phyloP scores from a whole-genome alignment of 257 asterid species.

The Gentiana dahurica region DNA sequence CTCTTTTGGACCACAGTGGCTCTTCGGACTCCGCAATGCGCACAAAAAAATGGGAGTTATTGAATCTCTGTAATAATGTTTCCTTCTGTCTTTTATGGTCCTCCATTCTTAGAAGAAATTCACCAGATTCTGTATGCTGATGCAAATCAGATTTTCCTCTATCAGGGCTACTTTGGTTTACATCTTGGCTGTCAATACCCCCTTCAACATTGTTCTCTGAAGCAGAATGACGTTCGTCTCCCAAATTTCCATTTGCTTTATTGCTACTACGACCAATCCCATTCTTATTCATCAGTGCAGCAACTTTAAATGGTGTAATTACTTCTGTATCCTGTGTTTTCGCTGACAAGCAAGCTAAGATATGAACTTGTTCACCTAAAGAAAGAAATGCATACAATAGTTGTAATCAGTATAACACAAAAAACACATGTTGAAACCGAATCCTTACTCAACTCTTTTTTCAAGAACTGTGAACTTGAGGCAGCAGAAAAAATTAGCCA shows the following conservation, averaged over 20 bases:
- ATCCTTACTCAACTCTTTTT: constrained; percentile 5
- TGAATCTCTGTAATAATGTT: constrained; percentile 52
- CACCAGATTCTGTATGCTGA: constrained; percentile 54
- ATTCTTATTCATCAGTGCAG: constrained; percentile 79
- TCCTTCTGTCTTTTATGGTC: constrained; percentile 74
- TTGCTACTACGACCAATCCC: constrained; percentile 41
- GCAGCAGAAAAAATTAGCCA: constrained; percentile 18
- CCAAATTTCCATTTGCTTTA: constrained; percentile 42
- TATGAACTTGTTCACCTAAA: constrained; percentile 79
- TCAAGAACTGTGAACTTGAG: constrained; percentile 6
- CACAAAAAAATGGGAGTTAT: constrained; percentile 76
- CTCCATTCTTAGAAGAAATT: constrained; percentile 83
- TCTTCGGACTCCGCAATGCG: constrained; percentile 75
- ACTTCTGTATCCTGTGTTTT: constrained; percentile 84
- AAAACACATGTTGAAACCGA: not conserved
- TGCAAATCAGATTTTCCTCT: constrained; percentile 26
- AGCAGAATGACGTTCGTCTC: constrained; percentile 24
- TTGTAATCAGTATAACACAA: not conserved
- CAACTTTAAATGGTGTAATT: constrained; percentile 94
- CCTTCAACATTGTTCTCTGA: constrained; percentile 16
- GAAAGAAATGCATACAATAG: not conserved
- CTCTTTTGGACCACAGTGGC: constrained; percentile 84
- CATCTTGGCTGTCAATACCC: constrained; percentile 27
- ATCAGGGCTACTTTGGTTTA: constrained; percentile 24
- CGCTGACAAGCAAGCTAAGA: constrained; percentile 82